Conservation (phyloP, 331 rosid genomes). For the Acacia pycnantha region DNA sequence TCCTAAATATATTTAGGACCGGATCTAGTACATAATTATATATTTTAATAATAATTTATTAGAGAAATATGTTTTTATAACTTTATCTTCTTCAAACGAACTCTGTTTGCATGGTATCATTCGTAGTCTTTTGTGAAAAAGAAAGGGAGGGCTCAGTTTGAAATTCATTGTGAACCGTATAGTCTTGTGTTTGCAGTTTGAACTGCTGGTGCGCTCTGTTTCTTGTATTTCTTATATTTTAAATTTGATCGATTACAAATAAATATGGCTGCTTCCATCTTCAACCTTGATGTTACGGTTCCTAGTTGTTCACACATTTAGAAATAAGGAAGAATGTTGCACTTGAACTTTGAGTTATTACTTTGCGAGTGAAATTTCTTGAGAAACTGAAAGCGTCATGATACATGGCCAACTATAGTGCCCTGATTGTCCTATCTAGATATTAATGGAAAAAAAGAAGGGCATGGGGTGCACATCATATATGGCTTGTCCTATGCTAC, state of each 20-base stretch:
- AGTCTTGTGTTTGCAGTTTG: not conserved
- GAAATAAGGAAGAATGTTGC: not conserved
- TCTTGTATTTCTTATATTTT: not conserved
- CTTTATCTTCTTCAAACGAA: not conserved
- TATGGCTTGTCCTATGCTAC: not conserved
- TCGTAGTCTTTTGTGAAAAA: not conserved
- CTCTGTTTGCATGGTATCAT: not conserved
- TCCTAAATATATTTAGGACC: no score
- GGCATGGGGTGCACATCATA: not conserved
- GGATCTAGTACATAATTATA: not conserved
- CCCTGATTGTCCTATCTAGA: not conserved
- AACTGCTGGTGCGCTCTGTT: not conserved
- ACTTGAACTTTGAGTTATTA: not conserved
- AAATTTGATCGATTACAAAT: not conserved
- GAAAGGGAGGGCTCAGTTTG: not conserved
- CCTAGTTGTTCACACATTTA: not conserved
- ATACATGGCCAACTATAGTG: not conserved
- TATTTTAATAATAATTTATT: not conserved
- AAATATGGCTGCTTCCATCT: not conserved
- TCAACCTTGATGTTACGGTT: conserved; percentile 24
- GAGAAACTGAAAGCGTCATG: not conserved
- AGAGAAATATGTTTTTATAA: not conserved
- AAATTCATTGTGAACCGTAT: not conserved
- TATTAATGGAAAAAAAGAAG: not conserved
- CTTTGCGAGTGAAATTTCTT: not conserved